Evolutionary conservation across 495 filamentous ascomycete genomes (phyloP), one percentile per base, ranked within the genome.

Genomic region (Pyronema omphalodes): DNA sequence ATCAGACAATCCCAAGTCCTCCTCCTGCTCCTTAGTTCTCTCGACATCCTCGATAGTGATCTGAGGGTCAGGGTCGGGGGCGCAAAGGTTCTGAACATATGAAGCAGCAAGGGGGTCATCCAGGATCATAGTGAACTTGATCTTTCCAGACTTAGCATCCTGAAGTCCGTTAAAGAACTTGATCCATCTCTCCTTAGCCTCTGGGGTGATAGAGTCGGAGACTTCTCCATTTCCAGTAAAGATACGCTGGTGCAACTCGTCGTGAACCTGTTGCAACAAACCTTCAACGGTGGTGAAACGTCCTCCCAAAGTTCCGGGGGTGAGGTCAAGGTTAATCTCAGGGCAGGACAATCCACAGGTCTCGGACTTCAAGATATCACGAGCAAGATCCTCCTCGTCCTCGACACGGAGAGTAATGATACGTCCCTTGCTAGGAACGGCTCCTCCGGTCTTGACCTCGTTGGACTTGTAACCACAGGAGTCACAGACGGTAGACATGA

Each of bases 201-300:
- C 68, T 6, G 66, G 51, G 7, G 67, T 66, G 60, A 94, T 74
- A 6, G 84, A 88, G 68, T 98, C 91, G 36, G 85, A 83, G 44
- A 56, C 59, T 18, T 70, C 67, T 18, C 73, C 70, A 34, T 71
- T 78, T 12, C 78, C 71, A 60, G 93, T 80, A 69, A 88, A 98
- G 60, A 95, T 88, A 54, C 87, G 82, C 39, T 74, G 77, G 60
- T 79, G 79, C 40, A 96, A 73, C 65, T 96, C 88, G 64, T 94
- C 82, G 39, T 87, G 79, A 52, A 98, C 80, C 67, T 96, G 87
- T 0, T 85, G 88, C n/a, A 96, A 73, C 17, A 95, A 76, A 57
- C 91, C 91, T 68, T 96, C 93, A 15, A 96, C 78, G 5, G 93
- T 98, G 8, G 91, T 96, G 72, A 98, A 98, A 40, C 88, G 80